Percentiles rank a stretch among this genome's conserved stretches.
These are phyloP conservation scores for Hypoxylon crocopeplum DNA, from an alignment of 495 filamentous ascomycete genomes.

Conservation along the genomic window DNA sequence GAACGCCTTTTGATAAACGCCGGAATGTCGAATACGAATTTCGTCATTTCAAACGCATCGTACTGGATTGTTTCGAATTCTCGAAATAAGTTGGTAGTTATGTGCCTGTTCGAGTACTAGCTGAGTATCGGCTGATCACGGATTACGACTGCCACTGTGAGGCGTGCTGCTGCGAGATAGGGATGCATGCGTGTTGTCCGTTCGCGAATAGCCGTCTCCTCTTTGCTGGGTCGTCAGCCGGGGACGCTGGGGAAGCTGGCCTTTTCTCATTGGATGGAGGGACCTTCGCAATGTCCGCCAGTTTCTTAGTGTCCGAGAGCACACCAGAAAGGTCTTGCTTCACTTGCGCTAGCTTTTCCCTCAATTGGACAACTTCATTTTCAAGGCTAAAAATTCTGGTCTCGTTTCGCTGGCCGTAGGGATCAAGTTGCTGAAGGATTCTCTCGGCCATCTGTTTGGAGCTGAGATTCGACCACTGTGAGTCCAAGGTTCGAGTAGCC, in stretches of 20 bases:
- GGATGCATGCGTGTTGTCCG: neutral
- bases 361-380: conserved; percentile 5
- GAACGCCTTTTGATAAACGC: no score
- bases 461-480: conserved; percentile 31
- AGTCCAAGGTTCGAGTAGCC: conserved; percentile 17
- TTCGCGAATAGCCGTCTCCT: conserved; percentile 18
- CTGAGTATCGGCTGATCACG: no score
- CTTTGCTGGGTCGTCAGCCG: conserved; percentile 13
- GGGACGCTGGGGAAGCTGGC: conserved; percentile 3
- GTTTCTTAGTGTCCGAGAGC: neutral
- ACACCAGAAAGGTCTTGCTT: neutral
- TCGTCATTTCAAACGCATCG: no score
- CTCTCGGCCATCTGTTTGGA: conserved; percentile 34
- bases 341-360: neutral
- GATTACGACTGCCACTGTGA: conserved; percentile 5
- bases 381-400: conserved; percentile 12
- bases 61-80: no score
- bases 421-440: conserved; percentile 23
- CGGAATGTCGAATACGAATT: no score
- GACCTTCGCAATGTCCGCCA: neutral
- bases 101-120: no score
- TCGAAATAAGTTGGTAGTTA: no score
- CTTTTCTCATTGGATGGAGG: conserved; percentile 7
- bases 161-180: neutral
- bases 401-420: conserved; percentile 19